Evolutionary conservation across 306 rosid species (phyloP), one percentile per base, ranked within the genome.

Genomic region (Glycine tomentella): DNA sequence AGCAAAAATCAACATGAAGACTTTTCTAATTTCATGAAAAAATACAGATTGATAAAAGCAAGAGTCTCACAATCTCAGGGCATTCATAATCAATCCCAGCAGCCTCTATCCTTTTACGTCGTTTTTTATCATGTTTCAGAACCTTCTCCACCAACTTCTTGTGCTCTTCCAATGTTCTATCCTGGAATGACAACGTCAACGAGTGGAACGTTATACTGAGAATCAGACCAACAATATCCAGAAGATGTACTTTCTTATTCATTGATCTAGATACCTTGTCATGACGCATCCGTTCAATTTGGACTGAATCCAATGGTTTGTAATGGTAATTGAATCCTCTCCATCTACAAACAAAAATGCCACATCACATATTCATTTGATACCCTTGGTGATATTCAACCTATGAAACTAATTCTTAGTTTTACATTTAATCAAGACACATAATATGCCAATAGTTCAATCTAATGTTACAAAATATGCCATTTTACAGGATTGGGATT

Each of bases 271-370:
- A 61, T 25, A 61, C 66, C 66, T 61, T 61, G 66, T 25, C 66
- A 61, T 4, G 66, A 61, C 66, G 66, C 42, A 25, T 61, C 66
- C 66, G 66, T 31, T 61, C 66, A 61, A 61, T 31, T 61, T 61
- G 40, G n/a, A 61, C 42, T 1, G 13, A 9, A 25, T 61, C 66
- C 42, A 61, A 9, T 61, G 66, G 66, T 42, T 61, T 61, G 42
- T 61, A 12, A 25, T 38, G 40, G n/a, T 61, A 61, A 61, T 25
- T 61, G 66, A 61, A 61, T 61, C 66, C 66, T 61, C n/a, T 25
- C 66, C 66, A 61, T 25, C 66, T 61, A 61, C 3, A 33, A 58
- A 10, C 42, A 61, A 61, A 25, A 61, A 61, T 17, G 38, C 64
- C 1, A 25, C 2, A 25, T 25, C 64, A 58, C 12, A 56, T 8